Evolutionary conservation across 768 basidiomycete genomes (phyloP).

Genomic region (Suillus plorans): DNA sequence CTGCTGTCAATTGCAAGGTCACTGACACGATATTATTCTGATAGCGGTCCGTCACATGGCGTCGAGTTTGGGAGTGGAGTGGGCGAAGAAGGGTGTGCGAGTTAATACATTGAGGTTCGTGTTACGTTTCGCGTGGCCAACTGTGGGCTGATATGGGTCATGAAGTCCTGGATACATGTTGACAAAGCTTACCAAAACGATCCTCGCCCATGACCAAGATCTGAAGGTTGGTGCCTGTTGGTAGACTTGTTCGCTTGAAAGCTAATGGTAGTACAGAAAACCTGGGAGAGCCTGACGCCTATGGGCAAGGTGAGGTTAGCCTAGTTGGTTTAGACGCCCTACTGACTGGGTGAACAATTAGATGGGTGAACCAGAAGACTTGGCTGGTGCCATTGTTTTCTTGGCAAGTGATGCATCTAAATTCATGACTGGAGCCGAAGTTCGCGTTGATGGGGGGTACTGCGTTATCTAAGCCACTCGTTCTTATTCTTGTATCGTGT

Average conservation of each 20-base stretch:
- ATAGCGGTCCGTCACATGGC: constrained; percentile 93
- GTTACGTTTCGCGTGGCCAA: neutral
- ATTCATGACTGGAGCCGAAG: constrained; percentile 86
- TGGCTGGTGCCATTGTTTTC: constrained; percentile 88
- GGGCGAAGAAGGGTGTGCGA: constrained; percentile 87
- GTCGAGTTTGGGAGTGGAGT: constrained; percentile 88
- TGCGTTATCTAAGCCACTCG: constrained; percentile 52
- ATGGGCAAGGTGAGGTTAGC: constrained; percentile 68
- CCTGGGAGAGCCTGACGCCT: constrained; percentile 83
- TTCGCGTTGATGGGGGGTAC: constrained; percentile 90
- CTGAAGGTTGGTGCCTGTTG: constrained; percentile 57
- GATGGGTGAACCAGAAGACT: constrained; percentile 93
- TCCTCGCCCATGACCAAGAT: constrained; percentile 72
- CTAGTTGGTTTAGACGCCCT: constrained; percentile 1
- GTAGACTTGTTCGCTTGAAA: neutral
- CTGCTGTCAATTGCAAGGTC: neutral
- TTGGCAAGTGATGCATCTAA: constrained; percentile 86
- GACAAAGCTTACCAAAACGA: constrained; percentile 83
- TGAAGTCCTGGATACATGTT: constrained; percentile 91
- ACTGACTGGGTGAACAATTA: constrained; percentile 27
- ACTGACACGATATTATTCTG: constrained; percentile 9
- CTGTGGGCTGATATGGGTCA: constrained; percentile 9
- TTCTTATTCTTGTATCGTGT: neutral
- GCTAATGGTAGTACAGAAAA: constrained; percentile 48
- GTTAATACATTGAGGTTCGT: constrained; percentile 77